Conservation (phyloP, 495 filamentous ascomycete genomes). For the Hyaloscypha finlandica region DNA sequence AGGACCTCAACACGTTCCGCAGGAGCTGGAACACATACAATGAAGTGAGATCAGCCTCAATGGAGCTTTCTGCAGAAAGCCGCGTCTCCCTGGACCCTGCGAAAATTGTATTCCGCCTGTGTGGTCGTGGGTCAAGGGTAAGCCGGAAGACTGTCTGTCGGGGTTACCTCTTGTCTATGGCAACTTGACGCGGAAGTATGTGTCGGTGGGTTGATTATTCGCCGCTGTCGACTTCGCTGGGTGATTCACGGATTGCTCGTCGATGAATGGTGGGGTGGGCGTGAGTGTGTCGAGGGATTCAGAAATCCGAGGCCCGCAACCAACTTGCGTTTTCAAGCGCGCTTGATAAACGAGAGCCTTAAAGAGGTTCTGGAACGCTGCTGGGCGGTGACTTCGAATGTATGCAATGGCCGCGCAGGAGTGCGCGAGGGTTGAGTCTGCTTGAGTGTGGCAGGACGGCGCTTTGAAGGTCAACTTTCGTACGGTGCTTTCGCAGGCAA, state of each 20-base stretch:
- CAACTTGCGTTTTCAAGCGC: slow-evolving; percentile 25
- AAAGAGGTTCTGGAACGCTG: slow-evolving; percentile 8
- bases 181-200: slow-evolving; percentile 6
- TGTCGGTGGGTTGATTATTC: slow-evolving; percentile 12
- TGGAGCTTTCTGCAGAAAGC: slow-evolving; percentile 33
- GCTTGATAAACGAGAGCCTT: slow-evolving; percentile 25
- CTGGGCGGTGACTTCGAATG: background rate
- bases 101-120: slow-evolving; percentile 13
- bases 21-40: slow-evolving; percentile 27
- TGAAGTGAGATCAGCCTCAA: slow-evolving; percentile 37
- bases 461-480: slow-evolving; percentile 8
- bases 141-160: slow-evolving; percentile 4
- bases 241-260: slow-evolving; percentile 8
- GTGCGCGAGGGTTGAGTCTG: background rate
- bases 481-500: slow-evolving; percentile 17
- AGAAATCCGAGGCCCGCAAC: slow-evolving; percentile 3
- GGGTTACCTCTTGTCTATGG: slow-evolving; percentile 13
- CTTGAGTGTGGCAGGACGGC: background rate
- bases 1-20: background rate
- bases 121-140: slow-evolving; percentile 17
- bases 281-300: background rate
- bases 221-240: background rate
- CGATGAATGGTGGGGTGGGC: slow-evolving; percentile 10
- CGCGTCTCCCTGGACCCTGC: slow-evolving; percentile 12
- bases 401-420: background rate